A percentile compares a stretch with the other conserved stretches of the same genome.
These are phyloP conservation scores for Alternaria incomplexa DNA, from an alignment of 2,329 filamentous ascomycete genomes.

Conservation along the genomic window DNA sequence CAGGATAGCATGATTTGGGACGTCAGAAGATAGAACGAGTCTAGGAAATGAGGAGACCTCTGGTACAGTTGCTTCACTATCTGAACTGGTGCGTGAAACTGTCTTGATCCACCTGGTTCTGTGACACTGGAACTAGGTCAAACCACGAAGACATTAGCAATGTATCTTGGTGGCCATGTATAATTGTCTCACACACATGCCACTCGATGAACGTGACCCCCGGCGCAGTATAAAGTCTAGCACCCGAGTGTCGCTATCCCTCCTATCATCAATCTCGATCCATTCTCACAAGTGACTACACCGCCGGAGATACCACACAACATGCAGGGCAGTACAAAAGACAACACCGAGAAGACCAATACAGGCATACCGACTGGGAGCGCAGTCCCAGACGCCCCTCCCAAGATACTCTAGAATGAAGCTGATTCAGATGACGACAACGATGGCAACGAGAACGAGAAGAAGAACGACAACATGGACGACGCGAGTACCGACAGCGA, in stretches of 20 bases:
- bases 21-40: not conserved
- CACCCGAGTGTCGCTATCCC: not conserved
- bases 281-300: not conserved
- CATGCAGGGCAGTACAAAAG: not conserved
- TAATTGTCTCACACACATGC: not conserved
- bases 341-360: not conserved
- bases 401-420: not conserved
- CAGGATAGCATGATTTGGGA: not conserved
- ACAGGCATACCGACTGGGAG: not conserved
- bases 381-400: not conserved
- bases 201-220: not conserved
- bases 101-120: too few relatives aligned
- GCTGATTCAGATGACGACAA: not conserved
- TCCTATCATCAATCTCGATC: not conserved
- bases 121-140: not conserved
- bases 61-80: not conserved
- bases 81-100: too few relatives aligned
- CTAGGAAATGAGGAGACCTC: not conserved
- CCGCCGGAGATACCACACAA: not conserved
- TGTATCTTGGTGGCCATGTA: not conserved
- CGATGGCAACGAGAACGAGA: not conserved
- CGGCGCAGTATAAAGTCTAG: not conserved
- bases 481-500: not conserved
- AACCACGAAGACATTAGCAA: not conserved
- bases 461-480: not conserved